These are phyloP conservation scores for Zymoseptoria passerinii DNA, from an alignment of 2,329 filamentous ascomycete species.

Conservation along the genomic window DNA sequence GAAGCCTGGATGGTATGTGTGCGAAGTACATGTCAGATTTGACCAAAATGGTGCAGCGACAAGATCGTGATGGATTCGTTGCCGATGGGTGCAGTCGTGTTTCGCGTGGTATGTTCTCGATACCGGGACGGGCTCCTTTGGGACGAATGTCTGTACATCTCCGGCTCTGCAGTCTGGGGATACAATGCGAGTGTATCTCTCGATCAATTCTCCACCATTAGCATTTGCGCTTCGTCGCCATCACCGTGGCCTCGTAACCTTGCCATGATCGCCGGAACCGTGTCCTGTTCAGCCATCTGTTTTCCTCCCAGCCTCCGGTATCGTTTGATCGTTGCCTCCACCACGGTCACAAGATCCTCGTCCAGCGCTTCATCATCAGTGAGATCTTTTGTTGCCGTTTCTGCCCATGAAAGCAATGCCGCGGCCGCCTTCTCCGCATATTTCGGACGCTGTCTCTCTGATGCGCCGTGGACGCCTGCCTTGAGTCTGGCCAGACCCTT, in stretches of 20 bases:
- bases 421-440: conserved; percentile 42
- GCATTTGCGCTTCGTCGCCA: neutral
- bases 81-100: too few species aligned
- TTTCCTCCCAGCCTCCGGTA: conserved; percentile 9
- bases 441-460: conserved; percentile 24
- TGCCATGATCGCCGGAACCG: neutral
- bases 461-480: conserved; percentile 36
- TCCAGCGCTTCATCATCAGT: conserved; percentile 36
- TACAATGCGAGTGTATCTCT: neutral
- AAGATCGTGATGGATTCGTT: too few species aligned
- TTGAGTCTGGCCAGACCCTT: conserved; percentile 57
- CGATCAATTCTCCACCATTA: neutral
- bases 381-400: conserved; percentile 22
- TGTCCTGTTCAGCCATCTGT: neutral
- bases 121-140: too few species aligned
- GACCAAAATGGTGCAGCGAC: too few species aligned
- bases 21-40: too few species aligned
- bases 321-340: conserved; percentile 34
- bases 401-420: conserved; percentile 42
- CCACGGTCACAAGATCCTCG: conserved; percentile 45
- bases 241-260: neutral
- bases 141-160: neutral
- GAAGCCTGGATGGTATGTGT: too few species aligned
- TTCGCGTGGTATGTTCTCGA: too few species aligned
- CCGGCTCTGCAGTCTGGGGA: too few species aligned